These are phyloP conservation scores for Hirsutella rhossiliensis DNA, from an alignment of 2,329 filamentous ascomycete genomes.

Conservation along the genomic window DNA sequence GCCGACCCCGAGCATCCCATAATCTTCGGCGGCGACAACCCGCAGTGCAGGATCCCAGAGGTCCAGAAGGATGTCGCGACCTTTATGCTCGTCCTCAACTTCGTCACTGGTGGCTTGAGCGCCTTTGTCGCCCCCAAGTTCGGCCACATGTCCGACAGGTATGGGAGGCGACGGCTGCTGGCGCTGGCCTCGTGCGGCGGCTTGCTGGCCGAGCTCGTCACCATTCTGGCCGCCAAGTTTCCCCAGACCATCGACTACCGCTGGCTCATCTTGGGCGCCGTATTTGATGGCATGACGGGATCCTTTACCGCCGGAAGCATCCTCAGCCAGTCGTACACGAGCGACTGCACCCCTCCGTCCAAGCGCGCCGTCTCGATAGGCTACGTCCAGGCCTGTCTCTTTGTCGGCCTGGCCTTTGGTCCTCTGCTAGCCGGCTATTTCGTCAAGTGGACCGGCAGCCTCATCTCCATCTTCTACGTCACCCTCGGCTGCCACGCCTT, in stretches of 20 bases:
- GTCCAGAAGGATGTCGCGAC: slow-evolving; percentile 67
- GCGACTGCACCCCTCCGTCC: slow-evolving; percentile 75
- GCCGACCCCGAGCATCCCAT: slow-evolving; percentile 19
- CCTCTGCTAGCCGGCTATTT: slow-evolving; percentile 73
- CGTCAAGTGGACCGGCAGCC: slow-evolving; percentile 60
- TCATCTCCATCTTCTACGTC: slow-evolving; percentile 77
- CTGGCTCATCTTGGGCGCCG: slow-evolving; percentile 64
- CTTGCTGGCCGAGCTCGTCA: slow-evolving; percentile 61
- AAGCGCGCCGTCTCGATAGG: slow-evolving; percentile 75
- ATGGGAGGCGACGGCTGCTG: slow-evolving; percentile 67
- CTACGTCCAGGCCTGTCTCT: slow-evolving; percentile 81
- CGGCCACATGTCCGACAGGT: slow-evolving; percentile 75
- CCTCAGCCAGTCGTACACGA: slow-evolving; percentile 73
- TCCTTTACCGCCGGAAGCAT: slow-evolving; percentile 76
- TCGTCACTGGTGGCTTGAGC: slow-evolving; percentile 65
- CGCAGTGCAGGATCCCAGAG: slow-evolving; percentile 67
- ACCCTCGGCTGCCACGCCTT: slow-evolving; percentile 58
- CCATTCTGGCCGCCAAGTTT: slow-evolving; percentile 64
- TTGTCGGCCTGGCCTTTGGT: slow-evolving; percentile 77
- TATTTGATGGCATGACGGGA: slow-evolving; percentile 73
- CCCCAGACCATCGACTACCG: slow-evolving; percentile 63
- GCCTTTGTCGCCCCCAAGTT: slow-evolving; percentile 74
- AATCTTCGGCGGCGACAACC: slow-evolving; percentile 56
- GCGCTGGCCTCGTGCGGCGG: slow-evolving; percentile 63
- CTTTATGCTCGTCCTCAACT: slow-evolving; percentile 65